These are phyloP conservation scores for Coprinopsis strossmayeri DNA, from an alignment of 768 basidiomycete genomes.

Conservation along the genomic window DNA sequence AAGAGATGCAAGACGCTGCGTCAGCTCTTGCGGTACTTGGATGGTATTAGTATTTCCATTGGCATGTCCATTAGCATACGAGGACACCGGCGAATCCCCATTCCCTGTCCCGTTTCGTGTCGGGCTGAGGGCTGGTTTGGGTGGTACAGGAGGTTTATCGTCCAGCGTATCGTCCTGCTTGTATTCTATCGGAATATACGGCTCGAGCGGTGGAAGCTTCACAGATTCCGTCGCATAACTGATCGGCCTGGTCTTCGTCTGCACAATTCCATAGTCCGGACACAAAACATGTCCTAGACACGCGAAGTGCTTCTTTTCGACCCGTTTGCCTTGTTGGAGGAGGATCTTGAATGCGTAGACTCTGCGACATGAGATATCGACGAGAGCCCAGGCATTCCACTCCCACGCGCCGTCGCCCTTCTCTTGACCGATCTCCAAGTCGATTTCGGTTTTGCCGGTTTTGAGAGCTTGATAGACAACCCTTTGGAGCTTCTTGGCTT, in stretches of 20 bases:
- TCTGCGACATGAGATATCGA: conserved; percentile 31
- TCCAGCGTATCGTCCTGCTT: conserved; percentile 27
- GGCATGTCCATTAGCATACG: not conserved
- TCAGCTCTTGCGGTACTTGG: conserved; percentile 23
- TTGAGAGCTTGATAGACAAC: conserved; percentile 30
- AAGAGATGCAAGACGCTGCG: conserved; percentile 24
- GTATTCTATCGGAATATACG: conserved; percentile 14
- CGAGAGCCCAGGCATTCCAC: conserved; percentile 31
- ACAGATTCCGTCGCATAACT: conserved; percentile 28
- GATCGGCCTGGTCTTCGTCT: conserved; percentile 23
- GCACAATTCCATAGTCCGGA: conserved; percentile 25
- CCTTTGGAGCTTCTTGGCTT: conserved; percentile 22
- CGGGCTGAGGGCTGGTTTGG: conserved; percentile 17
- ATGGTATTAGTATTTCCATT: no score
- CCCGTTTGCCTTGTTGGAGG: conserved; percentile 22
- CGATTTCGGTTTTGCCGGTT: conserved; percentile 30
- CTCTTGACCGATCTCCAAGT: conserved; percentile 24
- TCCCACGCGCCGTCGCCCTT: conserved; percentile 25
- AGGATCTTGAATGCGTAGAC: conserved; percentile 36
- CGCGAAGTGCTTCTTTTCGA: conserved; percentile 20
- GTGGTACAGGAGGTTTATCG: conserved; percentile 26
- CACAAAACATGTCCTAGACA: conserved; percentile 31
- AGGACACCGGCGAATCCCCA: conserved; percentile 1
- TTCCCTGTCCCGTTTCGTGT: not conserved
- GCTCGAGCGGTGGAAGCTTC: conserved; percentile 22